Evolutionary conservation across 768 basidiomycete species (phyloP), one percentile per base, ranked within the genome.

Genomic region (Lactifluus rugatus): DNA sequence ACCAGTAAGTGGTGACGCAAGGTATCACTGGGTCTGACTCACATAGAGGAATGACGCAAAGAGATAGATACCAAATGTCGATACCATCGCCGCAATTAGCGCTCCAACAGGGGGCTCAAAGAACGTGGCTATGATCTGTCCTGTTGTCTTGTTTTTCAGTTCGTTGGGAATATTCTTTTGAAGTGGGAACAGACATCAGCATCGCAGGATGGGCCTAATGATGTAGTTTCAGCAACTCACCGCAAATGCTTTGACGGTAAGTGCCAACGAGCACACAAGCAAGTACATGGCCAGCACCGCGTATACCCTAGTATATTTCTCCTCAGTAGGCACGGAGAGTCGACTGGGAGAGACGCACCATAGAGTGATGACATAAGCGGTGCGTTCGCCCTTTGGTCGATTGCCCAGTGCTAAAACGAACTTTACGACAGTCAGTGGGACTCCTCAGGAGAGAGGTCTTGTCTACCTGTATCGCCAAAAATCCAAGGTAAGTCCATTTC

Each of bases 11-110:
- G 50, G 2, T 36, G 56, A 19, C 39, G 2, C 19, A 21, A 37
- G 28, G 46, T 7, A 56, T 5, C 41, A 31, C 28, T 45, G 5
- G 26, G 9, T 46, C 14, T 1, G 28, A 76, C 89, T 74, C 62
- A 91, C 89, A 65, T 90, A 94, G 66, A 93, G 82, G 72, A 92
- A 79, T 0, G 90, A 94, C 3, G 91, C 81, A 23, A 85, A 67
- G 63, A 93, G 77, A 75, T 93, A 94, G 58, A 93, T 91, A 45
- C 91, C 94, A 65, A 90, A 91, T 2, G 92, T 94, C 3, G 90
- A 90, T 55, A 89, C 72, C 76, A 93, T 83, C 8, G 93, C 93
- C 26, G 89, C 93, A 48, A 93, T 83, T 56, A 94, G 70, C 23
- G 89, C 78, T 57, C 89, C 89, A 48, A 89, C 81, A 1, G 90